Evolutionary conservation across 2,329 filamentous ascomycete genomes (phyloP).

Genomic region (Diaporthe amygdali): DNA sequence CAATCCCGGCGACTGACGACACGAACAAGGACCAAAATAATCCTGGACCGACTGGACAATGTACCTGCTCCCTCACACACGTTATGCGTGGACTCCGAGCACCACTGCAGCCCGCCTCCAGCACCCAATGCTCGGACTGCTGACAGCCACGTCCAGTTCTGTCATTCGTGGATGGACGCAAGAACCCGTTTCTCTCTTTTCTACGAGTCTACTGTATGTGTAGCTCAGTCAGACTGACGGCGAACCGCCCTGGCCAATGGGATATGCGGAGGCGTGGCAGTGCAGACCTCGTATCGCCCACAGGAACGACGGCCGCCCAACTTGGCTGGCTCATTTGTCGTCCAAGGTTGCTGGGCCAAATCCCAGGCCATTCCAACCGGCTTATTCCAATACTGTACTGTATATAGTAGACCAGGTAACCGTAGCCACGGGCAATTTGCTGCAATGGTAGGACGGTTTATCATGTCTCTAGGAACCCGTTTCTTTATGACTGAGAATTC

Average conservation of each 20-base stretch:
- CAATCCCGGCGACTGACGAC: too few relatives aligned
- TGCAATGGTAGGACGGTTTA: neutral
- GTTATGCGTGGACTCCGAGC: too few relatives aligned
- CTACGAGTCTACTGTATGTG: neutral
- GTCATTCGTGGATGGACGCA: neutral
- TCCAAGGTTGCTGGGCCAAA: conserved; percentile 1
- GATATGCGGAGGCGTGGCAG: neutral
- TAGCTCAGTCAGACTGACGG: neutral
- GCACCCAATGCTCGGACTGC: neutral
- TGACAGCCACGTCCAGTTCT: neutral
- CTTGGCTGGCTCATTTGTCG: conserved; percentile 5
- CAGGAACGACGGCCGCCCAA: neutral
- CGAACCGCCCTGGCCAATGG: neutral
- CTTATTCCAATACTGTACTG: neutral
- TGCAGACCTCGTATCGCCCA: conserved; percentile 14
- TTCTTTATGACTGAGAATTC: neutral
- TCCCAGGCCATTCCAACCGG: neutral
- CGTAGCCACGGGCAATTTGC: neutral
- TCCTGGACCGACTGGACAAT: too few relatives aligned
- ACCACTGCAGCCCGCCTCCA: too few relatives aligned
- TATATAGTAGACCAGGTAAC: too few relatives aligned
- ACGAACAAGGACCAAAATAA: too few relatives aligned
- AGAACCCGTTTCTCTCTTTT: neutral
- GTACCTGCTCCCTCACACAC: too few relatives aligned
- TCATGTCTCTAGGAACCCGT: neutral